Base-by-base conservation (phyloP, 306 rosid species). In the Pyrus pyrifolia region DNA sequence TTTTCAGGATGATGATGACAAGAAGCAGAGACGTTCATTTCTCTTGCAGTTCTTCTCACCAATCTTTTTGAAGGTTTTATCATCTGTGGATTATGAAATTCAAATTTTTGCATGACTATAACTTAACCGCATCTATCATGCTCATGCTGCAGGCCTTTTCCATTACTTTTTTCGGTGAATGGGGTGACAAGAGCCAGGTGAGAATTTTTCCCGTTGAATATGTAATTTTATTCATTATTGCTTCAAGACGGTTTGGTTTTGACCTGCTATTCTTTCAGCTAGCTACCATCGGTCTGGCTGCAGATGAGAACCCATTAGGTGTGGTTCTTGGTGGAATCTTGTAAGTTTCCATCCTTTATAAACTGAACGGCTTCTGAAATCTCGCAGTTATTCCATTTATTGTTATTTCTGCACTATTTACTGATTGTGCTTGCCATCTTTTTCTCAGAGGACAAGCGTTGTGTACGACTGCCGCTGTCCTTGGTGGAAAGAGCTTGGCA, bases 101-200 rank as follows among this genome's bases (percentile, higher is more conserved):
- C 51, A 30, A 77, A 12, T 40, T 49, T 73, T 72, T 65, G 55
- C 72, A 55, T 64, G 57, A 58, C 67, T 30, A 59, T 38, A 44
- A 46, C 45, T 71, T 80, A 71, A 80, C 70, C 65, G 57, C 66
- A 35, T 77, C 80, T 71, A 73, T 70, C 55, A 49, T 73, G 63
- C 69, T 75, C 66, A 62, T 76, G 44, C 42, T 80, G 53, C 87
- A 94, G 97, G 98, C 97, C 74, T 94, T 94, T 87, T 94, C 98
- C 53, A 89, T 94, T 83, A 91, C 88, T 1, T 94, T 94, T 77
- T 94, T 94, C n/a, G 98, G 98, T 63, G 98, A 94, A 87, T 94
- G 98, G 98, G 97, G 97, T 75, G 97, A 94, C 90, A 94, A 86
- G 86, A 94, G 98, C 81, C 98, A 94, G 95, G 98, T 94, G 80